Evolutionary conservation across 768 basidiomycete genomes (phyloP), one percentile per base, ranked within the genome.

Genomic region (Pisolithus albus): DNA sequence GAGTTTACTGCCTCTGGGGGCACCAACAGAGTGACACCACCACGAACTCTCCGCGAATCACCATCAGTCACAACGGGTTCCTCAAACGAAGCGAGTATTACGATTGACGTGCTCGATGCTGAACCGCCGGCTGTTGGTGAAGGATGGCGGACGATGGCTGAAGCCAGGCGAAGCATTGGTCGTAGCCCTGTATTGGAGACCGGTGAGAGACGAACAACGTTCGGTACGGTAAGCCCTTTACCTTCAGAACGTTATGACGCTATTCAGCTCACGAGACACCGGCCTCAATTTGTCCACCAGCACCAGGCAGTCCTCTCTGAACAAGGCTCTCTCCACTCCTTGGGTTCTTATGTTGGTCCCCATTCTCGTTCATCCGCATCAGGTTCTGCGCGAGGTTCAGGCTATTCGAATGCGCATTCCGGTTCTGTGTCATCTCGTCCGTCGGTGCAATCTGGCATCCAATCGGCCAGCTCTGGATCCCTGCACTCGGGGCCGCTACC

Each of bases 81-180:
- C 26, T 64, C 58, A 15, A 57, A 66, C 37, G 67, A 56, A 2
- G 68, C 61, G 7, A 58, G 64, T 13, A 21, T 82, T 49, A 66
- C 74, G 3, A 75, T 82, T 18, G 84, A 88, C 60, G 61, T 86
- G 5, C 68, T 86, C 15, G 87, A 89, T 54, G 83, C 86, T 32
- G 82, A 75, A 21, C 86, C 87, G 7, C 86, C 87, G 3, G 61
- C 62, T 50, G 80, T 86, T 23, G 74, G 74, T 18, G 78, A 77
- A 50, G 70, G 77, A 5, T 88, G 87, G 87, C 72, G 79, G 52
- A 70, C 71, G 10, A 69, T 87, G 53, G 70, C 81, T 8, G 61
- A 73, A 34, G 34, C 11, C 34, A 69, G 68, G 18, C 51, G 11
- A 30, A 15, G 10, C 11, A 21, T 64, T 18, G 52, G 47, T 10